These are phyloP conservation scores for Dictyostelium brefeldianum DNA, from an alignment of 78 protist species.

Conservation along the genomic window DNA sequence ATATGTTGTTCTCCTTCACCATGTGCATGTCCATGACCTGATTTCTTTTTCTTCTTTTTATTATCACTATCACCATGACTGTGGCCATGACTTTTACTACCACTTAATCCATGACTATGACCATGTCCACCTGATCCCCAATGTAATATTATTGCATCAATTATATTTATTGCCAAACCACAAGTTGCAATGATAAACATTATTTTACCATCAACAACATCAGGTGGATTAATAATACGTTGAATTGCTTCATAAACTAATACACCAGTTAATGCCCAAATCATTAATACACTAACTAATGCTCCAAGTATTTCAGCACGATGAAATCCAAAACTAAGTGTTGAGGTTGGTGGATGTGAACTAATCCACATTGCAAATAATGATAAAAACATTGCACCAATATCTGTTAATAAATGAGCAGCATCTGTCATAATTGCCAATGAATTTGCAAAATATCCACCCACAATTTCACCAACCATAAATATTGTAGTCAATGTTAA, in stretches of 20 bases:
- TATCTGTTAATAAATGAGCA: conserved; percentile 76
- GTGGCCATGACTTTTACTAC: conserved; percentile 56
- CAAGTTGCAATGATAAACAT: conserved; percentile 87
- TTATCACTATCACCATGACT: background rate
- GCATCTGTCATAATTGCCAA: conserved; percentile 86
- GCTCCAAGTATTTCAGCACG: conserved; percentile 92
- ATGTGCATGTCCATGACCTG: conserved; percentile 12
- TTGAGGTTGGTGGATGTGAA: conserved; percentile 39
- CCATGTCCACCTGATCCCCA: conserved; percentile 64
- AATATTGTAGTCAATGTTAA: conserved; percentile 54
- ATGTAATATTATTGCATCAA: conserved; percentile 49
- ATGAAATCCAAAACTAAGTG: conserved; percentile 68
- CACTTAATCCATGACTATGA: conserved; percentile 57
- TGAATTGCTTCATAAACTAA: conserved; percentile 84
- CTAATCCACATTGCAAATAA: conserved; percentile 80
- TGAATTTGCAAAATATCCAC: conserved; percentile 76
- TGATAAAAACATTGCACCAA: conserved; percentile 79
- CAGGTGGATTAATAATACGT: conserved; percentile 78
- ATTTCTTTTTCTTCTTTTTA: background rate
- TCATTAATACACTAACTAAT: conserved; percentile 82
- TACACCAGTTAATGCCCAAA: conserved; percentile 93
- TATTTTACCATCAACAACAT: conserved; percentile 80
- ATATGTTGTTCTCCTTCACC: background rate
- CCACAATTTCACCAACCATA: conserved; percentile 80
- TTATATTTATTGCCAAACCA: conserved; percentile 82